Evolutionary conservation across 2,329 filamentous ascomycete species (phyloP).

Genomic region (Fusarium coffeatum): DNA sequence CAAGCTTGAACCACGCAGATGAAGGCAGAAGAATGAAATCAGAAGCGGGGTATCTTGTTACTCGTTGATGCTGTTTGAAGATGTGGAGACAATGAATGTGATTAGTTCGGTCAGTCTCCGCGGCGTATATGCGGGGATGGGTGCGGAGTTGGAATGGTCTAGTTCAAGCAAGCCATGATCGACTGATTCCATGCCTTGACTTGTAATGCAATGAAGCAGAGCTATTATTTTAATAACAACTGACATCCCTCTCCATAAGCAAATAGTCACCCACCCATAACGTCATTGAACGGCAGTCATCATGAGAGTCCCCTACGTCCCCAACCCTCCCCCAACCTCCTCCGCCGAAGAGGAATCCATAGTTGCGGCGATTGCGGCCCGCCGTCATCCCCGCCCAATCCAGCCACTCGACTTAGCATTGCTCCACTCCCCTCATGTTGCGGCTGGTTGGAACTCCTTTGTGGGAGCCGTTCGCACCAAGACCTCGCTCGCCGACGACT

Average conservation of each 20-base stretch:
- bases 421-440: neutral
- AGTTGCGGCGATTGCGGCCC: neutral
- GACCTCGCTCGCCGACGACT: neutral
- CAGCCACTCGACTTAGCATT: constrained; percentile 5
- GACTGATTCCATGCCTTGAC: no score
- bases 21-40: no score
- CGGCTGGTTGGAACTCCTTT: neutral
- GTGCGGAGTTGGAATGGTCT: no score
- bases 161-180: no score
- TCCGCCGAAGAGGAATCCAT: neutral
- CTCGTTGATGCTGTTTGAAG: no score
- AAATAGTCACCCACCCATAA: no score
- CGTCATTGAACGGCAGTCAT: no score
- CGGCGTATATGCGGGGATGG: neutral
- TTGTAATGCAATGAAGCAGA: neutral
- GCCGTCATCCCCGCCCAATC: neutral
- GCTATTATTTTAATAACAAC: neutral
- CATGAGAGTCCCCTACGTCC: constrained; percentile 4
- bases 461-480: constrained; percentile 1
- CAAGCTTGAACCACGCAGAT: no score
- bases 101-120: constrained; percentile 3
- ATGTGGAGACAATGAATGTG: no score
- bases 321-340: neutral
- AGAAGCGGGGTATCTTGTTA: no score
- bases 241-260: no score